Evolutionary conservation across 352 stramenopile species (phyloP).

Genomic region (Phytophthora idaei): DNA sequence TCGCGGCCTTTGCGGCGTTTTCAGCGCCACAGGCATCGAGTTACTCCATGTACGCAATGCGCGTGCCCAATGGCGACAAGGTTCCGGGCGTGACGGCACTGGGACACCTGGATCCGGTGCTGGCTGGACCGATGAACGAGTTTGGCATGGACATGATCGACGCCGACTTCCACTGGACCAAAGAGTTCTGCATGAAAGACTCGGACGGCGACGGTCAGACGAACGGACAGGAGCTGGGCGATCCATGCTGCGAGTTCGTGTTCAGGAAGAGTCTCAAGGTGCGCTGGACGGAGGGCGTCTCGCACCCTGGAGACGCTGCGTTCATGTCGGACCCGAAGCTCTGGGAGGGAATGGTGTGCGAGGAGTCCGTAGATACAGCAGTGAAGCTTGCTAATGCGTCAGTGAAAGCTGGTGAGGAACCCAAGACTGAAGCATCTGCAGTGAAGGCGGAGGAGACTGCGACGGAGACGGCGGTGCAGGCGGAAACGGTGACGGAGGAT

Average conservation of each 20-base stretch:
- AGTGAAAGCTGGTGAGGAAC: neutral
- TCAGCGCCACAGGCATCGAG: neutral
- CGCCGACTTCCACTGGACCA: constrained; percentile 34
- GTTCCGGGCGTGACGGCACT: constrained; percentile 36
- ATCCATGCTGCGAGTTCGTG: constrained; percentile 35
- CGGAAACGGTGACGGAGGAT: constrained; percentile 21
- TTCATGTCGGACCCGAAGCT: constrained; percentile 33
- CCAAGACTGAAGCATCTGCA: constrained; percentile 1
- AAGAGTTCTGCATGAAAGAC: constrained; percentile 37
- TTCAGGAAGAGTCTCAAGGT: constrained; percentile 22
- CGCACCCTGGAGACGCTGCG: constrained; percentile 28
- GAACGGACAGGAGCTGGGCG: constrained; percentile 37
- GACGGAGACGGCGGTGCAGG: constrained; percentile 2
- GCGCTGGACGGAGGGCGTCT: constrained; percentile 31
- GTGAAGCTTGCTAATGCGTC: constrained; percentile 4
- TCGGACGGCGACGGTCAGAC: constrained; percentile 39
- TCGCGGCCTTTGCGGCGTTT: neutral
- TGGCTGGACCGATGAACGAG: constrained; percentile 34
- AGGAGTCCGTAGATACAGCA: constrained; percentile 7
- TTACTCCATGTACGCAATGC: constrained; percentile 33
- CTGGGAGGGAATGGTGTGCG: constrained; percentile 27
- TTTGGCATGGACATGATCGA: constrained; percentile 41
- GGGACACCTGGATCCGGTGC: constrained; percentile 27
- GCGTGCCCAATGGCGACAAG: constrained; percentile 42
- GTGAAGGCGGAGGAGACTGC: constrained; percentile 1